Evolutionary conservation across 2,329 filamentous ascomycete species (phyloP).

Genomic region (Neurospora sp.): DNA sequence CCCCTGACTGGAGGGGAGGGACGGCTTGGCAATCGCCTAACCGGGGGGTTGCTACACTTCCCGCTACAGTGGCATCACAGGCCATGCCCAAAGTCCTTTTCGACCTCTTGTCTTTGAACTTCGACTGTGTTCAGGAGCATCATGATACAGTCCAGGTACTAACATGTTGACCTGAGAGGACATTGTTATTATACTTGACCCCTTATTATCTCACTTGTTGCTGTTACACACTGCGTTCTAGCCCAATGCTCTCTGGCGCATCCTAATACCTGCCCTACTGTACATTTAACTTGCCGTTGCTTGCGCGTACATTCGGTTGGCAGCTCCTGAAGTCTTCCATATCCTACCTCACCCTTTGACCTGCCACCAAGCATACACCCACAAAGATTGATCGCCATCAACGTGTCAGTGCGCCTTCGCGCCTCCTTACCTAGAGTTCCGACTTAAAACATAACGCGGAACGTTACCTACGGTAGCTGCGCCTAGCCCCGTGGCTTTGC

Average conservation of each 20-base stretch:
- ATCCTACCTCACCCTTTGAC: neutral
- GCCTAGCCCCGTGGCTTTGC: neutral
- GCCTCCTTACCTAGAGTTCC: neutral
- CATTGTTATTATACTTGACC: neutral
- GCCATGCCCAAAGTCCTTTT: neutral
- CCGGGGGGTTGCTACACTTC: neutral
- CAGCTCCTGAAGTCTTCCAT: neutral
- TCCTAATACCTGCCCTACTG: neutral
- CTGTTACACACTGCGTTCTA: neutral
- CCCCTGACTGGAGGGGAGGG: neutral
- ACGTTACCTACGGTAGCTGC: neutral
- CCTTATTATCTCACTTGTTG: neutral
- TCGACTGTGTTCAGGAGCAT: neutral
- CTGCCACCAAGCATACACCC: neutral
- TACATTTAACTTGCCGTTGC: neutral
- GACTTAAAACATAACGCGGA: neutral
- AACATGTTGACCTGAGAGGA: neutral
- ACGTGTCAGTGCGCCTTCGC: neutral
- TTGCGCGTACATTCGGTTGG: neutral
- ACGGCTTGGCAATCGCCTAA: neutral
- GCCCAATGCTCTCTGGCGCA: neutral
- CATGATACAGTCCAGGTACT: neutral
- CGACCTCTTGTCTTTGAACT: neutral
- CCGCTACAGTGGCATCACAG: neutral
- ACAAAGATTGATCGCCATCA: neutral